phyloP scores from a whole-genome alignment of 140 eudicot genomes.

The Oenanthe javanica region DNA sequence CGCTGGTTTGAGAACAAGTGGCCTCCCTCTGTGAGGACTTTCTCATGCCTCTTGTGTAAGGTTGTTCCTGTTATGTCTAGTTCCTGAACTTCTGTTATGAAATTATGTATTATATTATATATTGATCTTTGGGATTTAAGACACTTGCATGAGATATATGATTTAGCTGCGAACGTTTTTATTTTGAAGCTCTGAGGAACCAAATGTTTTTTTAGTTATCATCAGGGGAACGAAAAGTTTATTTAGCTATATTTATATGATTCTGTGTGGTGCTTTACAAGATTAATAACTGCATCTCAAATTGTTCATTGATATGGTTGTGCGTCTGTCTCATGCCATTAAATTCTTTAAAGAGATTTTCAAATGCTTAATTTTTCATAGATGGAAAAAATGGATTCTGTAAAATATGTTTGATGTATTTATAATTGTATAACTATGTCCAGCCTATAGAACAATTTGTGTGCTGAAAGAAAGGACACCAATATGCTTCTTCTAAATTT shows the following conservation, averaged over 20 bases:
- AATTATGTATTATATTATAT: background rate
- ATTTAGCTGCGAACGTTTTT: background rate
- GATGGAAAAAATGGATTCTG: background rate
- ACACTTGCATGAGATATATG: background rate
- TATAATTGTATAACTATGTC: background rate
- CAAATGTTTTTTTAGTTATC: background rate
- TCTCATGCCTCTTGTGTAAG: background rate
- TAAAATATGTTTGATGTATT: background rate
- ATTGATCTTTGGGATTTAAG: background rate
- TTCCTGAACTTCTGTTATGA: background rate
- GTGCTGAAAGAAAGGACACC: background rate
- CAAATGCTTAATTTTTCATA: background rate
- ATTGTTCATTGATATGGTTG: background rate
- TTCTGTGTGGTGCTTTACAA: background rate
- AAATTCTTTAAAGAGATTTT: background rate
- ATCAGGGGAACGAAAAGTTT: background rate
- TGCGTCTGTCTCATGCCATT: background rate
- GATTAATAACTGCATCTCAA: background rate
- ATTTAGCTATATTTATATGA: background rate
- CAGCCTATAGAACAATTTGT: background rate
- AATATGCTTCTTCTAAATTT: background rate
- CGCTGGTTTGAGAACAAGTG: conserved; percentile 37
- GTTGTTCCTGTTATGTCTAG: background rate
- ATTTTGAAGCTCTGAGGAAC: background rate
- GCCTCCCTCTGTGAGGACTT: background rate